Base-by-base conservation (phyloP, 2,329 filamentous ascomycete species). In the Metarhizium guizhouense region DNA sequence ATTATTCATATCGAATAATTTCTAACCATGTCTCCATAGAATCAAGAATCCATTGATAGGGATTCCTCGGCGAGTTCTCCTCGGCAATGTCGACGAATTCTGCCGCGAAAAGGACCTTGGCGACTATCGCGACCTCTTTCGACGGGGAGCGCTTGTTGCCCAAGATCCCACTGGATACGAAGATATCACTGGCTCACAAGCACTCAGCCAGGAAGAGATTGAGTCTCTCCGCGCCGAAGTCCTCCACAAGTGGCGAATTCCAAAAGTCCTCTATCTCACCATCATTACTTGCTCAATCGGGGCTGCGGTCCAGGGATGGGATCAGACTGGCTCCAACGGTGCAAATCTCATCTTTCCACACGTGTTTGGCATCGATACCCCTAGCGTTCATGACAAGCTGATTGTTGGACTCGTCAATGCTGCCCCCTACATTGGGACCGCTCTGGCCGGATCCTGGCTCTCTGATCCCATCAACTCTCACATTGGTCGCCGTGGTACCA, bases 131-230 rank as follows among this genome's bases (percentile, higher is more conserved):
- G 70, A 74, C 3, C 65, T 86, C 16, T 76, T 91, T 53, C 76
- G 80, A 53, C 86, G 85, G 63, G 88, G 87, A 38, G 89, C 88
- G 3, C 75, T 93, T 11, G 80, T 91, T 18, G 88, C 88, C 3
- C 86, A 89, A 67, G 82, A 86, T 61, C 87, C 87, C 0, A 72
- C 73, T 8, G 75, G 76, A 34, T 88, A 74, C 66, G 85, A 88
- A 56, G 73, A 77, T 38, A 76, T 90, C 45, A 70, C 68, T 4
- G 78, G 80, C 60, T 72, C 80, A 54, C 72, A 80, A 52, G 79
- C 81, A 11, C 76, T 92, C 2, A 72, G 76, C 54, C 76, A 84
- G 16, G 73, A 75, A 0, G 86, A 88, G 64, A 80, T 84, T 56
- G 72, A 76, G 20, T 76, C 75, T 13, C 75, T 93, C 18, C 74